phyloP scores from a whole-genome alignment of 1,284 basidiomycete species.

The Anthracocystis panici-leucophaei region DNA sequence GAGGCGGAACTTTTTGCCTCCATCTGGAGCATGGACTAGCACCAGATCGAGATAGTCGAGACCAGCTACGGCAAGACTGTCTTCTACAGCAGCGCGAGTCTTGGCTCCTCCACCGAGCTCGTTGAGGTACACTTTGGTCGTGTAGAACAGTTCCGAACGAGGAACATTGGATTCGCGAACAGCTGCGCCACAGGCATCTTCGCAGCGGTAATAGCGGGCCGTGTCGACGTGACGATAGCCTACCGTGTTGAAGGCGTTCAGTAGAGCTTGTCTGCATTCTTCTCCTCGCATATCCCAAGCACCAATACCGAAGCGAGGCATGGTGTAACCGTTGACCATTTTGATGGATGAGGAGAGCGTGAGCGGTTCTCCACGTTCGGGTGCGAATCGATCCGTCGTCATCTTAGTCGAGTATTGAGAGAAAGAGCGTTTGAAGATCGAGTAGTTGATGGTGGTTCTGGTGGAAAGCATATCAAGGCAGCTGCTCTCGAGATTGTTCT shows the following conservation, averaged over 20 bases:
- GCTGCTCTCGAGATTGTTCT: too few relatives aligned
- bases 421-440: too few relatives aligned
- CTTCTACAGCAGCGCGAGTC: slow-evolving; percentile 72
- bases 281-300: slow-evolving; percentile 49
- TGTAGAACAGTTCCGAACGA: slow-evolving; percentile 84
- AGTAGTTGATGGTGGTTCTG: slow-evolving; percentile 3
- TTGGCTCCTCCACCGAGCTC: slow-evolving; percentile 70
- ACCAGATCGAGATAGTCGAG: slow-evolving; percentile 76
- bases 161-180: slow-evolving; percentile 79
- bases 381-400: slow-evolving; percentile 33
- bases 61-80: slow-evolving; percentile 78
- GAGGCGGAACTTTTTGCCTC: slow-evolving; percentile 69
- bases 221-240: slow-evolving; percentile 71
- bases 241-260: slow-evolving; percentile 35
- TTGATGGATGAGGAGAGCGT: slow-evolving; percentile 32
- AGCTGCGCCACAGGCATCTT: slow-evolving; percentile 86
- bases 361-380: slow-evolving; percentile 22
- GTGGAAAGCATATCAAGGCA: too few relatives aligned
- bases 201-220: slow-evolving; percentile 74
- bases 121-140: slow-evolving; percentile 76
- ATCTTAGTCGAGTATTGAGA: slow-evolving; percentile 3
- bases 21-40: slow-evolving; percentile 57
- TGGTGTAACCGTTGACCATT: slow-evolving; percentile 38
- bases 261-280: slow-evolving; percentile 32
- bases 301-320: slow-evolving; percentile 54